Conservation (phyloP, 2,329 filamentous ascomycete genomes). For the Aureobasidium namibiae region DNA sequence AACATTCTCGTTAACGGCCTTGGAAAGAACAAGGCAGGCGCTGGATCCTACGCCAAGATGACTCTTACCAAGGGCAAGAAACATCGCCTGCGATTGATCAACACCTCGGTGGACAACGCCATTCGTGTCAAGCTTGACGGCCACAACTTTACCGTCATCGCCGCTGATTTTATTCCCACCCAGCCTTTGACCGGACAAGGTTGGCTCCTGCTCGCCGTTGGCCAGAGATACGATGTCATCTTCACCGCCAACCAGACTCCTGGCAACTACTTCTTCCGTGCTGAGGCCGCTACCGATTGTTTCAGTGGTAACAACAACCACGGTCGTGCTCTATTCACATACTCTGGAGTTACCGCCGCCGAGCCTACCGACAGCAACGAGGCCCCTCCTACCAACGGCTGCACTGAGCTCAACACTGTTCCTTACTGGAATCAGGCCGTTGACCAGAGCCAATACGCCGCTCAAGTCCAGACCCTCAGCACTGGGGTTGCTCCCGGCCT, state of each 20-base stretch:
- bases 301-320: constrained; percentile 25
- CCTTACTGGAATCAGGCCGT: constrained; percentile 29
- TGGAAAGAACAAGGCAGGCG: constrained; percentile 25
- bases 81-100: constrained; percentile 38
- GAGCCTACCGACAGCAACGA: constrained; percentile 20
- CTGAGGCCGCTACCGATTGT: constrained; percentile 31
- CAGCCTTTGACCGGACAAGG: constrained; percentile 17
- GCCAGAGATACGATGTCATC: constrained; percentile 40
- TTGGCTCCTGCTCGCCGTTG: constrained; percentile 33
- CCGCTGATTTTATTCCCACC: constrained; percentile 31
- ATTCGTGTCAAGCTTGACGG: constrained; percentile 32
- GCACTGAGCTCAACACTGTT: constrained; percentile 23
- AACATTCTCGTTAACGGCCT: constrained; percentile 36
- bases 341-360: constrained; percentile 18
- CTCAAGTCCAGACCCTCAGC: constrained; percentile 25
- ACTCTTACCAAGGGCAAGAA: constrained; percentile 29
- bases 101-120: constrained; percentile 36
- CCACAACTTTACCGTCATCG: constrained; percentile 28
- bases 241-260: constrained; percentile 36
- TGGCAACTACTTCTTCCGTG: constrained; percentile 40
- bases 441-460: constrained; percentile 26
- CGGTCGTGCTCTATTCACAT: constrained; percentile 31
- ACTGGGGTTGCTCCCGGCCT: constrained; percentile 17
- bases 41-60: constrained; percentile 19
- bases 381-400: constrained; percentile 21